phyloP scores from a whole-genome alignment of 1,284 basidiomycete species.

The Grifola frondosa region DNA sequence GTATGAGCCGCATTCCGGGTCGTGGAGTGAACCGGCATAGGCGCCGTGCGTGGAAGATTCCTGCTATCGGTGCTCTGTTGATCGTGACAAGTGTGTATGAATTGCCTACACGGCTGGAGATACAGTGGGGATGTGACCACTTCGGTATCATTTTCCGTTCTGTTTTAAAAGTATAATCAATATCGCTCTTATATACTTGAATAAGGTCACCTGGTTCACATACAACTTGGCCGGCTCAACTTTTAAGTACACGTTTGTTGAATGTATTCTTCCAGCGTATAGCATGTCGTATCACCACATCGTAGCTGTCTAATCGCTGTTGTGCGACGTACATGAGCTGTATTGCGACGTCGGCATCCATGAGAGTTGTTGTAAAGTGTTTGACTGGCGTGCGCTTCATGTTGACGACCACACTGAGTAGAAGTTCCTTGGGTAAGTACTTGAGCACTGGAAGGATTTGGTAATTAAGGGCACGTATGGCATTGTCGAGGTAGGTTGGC shows the following conservation, averaged over 20 bases:
- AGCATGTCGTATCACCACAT: constrained; percentile 15
- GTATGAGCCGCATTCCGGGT: constrained; percentile 1
- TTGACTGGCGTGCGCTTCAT: constrained; percentile 13
- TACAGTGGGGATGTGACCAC: constrained; percentile 24
- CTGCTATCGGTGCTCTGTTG: constrained; percentile 7
- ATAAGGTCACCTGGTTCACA: constrained; percentile 12
- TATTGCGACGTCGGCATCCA: constrained; percentile 10
- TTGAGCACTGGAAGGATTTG: constrained; percentile 22
- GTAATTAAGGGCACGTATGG: constrained; percentile 28
- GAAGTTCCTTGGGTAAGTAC: constrained; percentile 30
- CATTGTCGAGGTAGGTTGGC: constrained; percentile 33
- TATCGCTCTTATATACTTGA: constrained; percentile 14
- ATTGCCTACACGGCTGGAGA: constrained; percentile 16
- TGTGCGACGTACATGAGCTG: constrained; percentile 31
- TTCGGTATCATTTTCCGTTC: constrained; percentile 23
- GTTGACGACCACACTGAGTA: constrained; percentile 28
- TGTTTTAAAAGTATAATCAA: constrained; percentile 17
- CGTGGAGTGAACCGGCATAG: constrained; percentile 14
- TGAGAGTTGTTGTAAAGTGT: neutral
- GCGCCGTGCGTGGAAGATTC: constrained; percentile 18
- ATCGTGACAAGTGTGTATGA: constrained; percentile 24
- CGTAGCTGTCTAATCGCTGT: constrained; percentile 30
- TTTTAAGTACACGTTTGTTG: constrained; percentile 14
- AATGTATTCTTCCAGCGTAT: constrained; percentile 18
- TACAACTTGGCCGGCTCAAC: constrained; percentile 12